Evolutionary conservation across 768 basidiomycete species (phyloP).

Genomic region (Termitomyces sp.): DNA sequence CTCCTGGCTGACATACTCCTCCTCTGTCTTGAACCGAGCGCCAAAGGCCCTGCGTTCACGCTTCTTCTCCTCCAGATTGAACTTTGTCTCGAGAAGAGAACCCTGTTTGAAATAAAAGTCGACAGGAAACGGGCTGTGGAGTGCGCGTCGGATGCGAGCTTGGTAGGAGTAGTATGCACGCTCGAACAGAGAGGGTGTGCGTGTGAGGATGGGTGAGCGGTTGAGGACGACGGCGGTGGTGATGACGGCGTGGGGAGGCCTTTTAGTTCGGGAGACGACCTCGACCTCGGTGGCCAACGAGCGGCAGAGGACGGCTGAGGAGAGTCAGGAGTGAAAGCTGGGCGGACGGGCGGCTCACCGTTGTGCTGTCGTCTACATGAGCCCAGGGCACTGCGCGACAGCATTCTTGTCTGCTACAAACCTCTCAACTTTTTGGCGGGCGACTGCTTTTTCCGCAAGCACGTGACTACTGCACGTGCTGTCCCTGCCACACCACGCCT

Average conservation of each 20-base stretch:
- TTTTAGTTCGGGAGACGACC: constrained; percentile 16
- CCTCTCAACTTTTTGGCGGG: constrained; percentile 2
- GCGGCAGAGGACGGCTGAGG: constrained; percentile 24
- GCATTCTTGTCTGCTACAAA: constrained; percentile 16
- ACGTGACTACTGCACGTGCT: constrained; percentile 11
- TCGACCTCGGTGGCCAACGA: constrained; percentile 43
- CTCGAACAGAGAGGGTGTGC: constrained; percentile 71
- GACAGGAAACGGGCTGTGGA: constrained; percentile 84
- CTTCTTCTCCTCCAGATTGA: constrained; percentile 68
- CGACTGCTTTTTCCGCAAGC: neutral
- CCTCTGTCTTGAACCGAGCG: constrained; percentile 44
- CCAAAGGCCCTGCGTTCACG: constrained; percentile 79
- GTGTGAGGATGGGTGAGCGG: constrained; percentile 72
- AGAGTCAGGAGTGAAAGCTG: neutral
- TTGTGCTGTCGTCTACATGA: constrained; percentile 27
- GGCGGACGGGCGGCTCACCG: constrained; percentile 15
- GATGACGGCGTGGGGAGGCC: constrained; percentile 26
- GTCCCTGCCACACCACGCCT: neutral
- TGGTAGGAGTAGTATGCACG: constrained; percentile 82
- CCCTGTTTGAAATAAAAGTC: constrained; percentile 96
- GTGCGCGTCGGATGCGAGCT: constrained; percentile 73
- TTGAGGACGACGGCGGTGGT: constrained; percentile 71
- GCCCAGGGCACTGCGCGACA: constrained; percentile 27
- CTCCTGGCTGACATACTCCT: constrained; percentile 38
- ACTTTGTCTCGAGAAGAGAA: constrained; percentile 77